phyloP scores from a whole-genome alignment of 176 grass and related monocot species.

The Paspalum notatum region DNA sequence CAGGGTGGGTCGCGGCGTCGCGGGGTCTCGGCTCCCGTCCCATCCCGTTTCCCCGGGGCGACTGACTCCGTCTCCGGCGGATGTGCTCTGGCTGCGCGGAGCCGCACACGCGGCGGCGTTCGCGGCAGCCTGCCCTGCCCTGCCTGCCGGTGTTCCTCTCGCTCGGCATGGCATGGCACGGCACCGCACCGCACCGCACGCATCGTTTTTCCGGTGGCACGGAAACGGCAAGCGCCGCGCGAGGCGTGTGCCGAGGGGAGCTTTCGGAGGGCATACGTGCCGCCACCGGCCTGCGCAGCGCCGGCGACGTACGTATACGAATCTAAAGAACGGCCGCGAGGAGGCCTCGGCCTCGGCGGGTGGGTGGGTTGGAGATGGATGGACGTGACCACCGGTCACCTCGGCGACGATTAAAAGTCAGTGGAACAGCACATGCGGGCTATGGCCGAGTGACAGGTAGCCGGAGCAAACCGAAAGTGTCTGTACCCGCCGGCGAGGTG shows the following conservation, averaged over 20 bases:
- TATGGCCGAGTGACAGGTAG: conserved; percentile 50
- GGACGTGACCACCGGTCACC: conserved; percentile 19
- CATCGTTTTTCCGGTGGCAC: neutral
- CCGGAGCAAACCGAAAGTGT: conserved; percentile 41
- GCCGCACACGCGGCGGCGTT: neutral
- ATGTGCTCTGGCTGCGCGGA: too few species aligned
- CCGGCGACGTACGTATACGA: neutral
- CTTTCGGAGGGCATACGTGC: neutral
- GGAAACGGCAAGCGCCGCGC: neutral
- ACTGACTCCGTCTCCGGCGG: too few species aligned
- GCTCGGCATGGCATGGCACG: neutral
- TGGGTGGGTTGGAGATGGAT: neutral
- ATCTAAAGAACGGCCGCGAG: conserved; percentile 49
- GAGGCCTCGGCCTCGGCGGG: neutral
- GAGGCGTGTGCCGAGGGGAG: neutral
- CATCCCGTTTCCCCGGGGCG: too few species aligned
- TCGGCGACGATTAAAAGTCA: neutral
- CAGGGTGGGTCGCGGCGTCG: too few species aligned
- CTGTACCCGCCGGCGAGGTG: conserved; percentile 14
- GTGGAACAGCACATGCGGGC: conserved; percentile 36
- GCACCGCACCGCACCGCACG: neutral
- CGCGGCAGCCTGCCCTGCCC: too few species aligned
- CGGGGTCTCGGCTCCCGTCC: too few species aligned
- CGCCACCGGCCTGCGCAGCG: neutral
- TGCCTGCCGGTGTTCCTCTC: neutral